A percentile compares a stretch with the other conserved stretches of the same genome.
Conservation (phyloP, 257 asterid genomes). For the Primulina eburnea region DNA sequence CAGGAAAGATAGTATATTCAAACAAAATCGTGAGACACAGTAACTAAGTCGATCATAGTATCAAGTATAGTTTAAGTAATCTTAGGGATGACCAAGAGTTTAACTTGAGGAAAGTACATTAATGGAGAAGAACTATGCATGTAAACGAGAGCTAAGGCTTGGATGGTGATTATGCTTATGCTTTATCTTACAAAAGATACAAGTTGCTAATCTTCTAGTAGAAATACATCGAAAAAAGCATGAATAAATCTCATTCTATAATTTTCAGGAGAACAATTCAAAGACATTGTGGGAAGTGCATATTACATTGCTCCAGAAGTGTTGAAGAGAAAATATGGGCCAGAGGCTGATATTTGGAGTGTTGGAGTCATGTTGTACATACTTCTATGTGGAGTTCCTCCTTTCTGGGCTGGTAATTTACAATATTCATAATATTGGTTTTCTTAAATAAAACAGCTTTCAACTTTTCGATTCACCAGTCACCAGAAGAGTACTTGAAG, state of each 20-base stretch:
- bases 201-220: too few species aligned
- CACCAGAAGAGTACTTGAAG: background rate
- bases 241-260: constrained; percentile 8
- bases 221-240: background rate
- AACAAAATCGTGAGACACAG: background rate
- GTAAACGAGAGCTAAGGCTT: background rate
- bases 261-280: constrained; percentile 51
- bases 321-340: constrained; percentile 52
- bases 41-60: too few species aligned
- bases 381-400: constrained; percentile 68
- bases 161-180: background rate
- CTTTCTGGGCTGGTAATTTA: constrained; percentile 61
- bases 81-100: background rate
- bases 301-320: constrained; percentile 70
- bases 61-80: too few species aligned
- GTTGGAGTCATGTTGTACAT: constrained; percentile 63
- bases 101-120: background rate
- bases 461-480: background rate
- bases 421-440: background rate
- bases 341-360: constrained; percentile 69
- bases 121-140: background rate
- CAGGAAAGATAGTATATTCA: background rate
- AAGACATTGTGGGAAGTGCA: constrained; percentile 67
- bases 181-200: too few species aligned
- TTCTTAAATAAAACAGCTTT: background rate